Percentiles rank a stretch among this genome's conserved stretches.
Conservation (phyloP, 78 protist genomes). For the Dictyostelium firmibasis region DNA sequence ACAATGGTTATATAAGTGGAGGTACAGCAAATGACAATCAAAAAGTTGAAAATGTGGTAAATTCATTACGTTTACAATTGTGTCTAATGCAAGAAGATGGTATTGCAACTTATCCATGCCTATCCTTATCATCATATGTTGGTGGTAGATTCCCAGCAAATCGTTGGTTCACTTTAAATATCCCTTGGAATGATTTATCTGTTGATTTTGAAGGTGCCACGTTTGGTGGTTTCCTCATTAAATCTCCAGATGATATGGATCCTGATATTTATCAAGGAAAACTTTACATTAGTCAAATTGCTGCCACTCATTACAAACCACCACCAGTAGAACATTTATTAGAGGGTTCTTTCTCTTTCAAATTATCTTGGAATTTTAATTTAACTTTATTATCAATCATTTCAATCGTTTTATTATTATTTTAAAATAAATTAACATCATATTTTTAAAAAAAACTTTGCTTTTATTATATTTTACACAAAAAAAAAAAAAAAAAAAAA, state of each 20-base stretch:
- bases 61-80: background rate
- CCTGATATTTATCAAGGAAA: background rate
- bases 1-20: background rate
- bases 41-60: background rate
- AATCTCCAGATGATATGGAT: conserved; percentile 7
- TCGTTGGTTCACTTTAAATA: conserved; percentile 17
- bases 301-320: background rate
- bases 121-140: conserved; percentile 15
- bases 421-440: background rate
- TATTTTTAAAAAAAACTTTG: background rate
- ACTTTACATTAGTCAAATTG: background rate
- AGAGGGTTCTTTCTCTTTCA: background rate
- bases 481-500: too few species aligned
- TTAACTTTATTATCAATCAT: background rate
- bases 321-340: background rate
- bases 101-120: background rate
- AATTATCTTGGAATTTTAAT: background rate
- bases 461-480: too few species aligned
- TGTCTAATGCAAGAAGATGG: background rate
- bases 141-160: conserved; percentile 65
- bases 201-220: background rate
- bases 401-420: background rate
- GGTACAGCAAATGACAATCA: background rate
- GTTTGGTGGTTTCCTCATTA: background rate
- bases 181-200: conserved; percentile 42